Evolutionary conservation across 345 rosid genomes (phyloP), one percentile per base, ranked within the genome.

Genomic region (Citrus sp.): DNA sequence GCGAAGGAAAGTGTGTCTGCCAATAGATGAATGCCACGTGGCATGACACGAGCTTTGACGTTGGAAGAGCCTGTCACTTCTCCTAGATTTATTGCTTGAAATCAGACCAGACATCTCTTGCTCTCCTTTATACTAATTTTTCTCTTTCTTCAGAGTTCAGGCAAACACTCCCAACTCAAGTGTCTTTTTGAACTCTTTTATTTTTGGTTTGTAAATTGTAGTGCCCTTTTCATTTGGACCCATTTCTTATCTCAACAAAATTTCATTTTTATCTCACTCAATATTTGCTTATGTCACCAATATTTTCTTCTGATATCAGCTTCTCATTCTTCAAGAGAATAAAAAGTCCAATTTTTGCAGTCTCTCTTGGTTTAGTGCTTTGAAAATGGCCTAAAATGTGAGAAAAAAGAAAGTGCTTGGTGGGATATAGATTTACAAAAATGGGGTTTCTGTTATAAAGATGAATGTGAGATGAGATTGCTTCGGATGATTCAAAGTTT

Each of bases 11-110:
- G 24, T 46, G 60, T 34, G 35, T 59, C 76, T 67, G 27, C 60
- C 77, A 27, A 70, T 76, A 28, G 55, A 0, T 22, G 30, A 13
- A 24, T 22, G 30, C 75, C 80, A 80, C 80, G 77, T 79, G 85
- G 70, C 24, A 35, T 21, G 64, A 34, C 58, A 28, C 38, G 22
- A 12, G 61, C 49, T 63, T 75, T 76, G 76, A 75, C 81, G 64
- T 70, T 68, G 7, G 69, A 21, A n/a, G 22, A 70, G 78, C 34
- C 8, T 64, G 77, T 68, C 67, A 28, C 81, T 54, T 71, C 63
- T 74, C 18, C 83, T 42, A 64, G 56, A 73, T 79, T 84, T 40
- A 78, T 81, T 87, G 84, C 84, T 74, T 74, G 37, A 72, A 77
- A 74, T 5, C 75, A 42, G 79, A 80, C 75, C 80, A 55, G 76